A percentile compares a stretch with the other conserved stretches of the same genome.
phyloP scores from a whole-genome alignment of 176 grass and related monocot species.

The Pontederia crassipes region DNA sequence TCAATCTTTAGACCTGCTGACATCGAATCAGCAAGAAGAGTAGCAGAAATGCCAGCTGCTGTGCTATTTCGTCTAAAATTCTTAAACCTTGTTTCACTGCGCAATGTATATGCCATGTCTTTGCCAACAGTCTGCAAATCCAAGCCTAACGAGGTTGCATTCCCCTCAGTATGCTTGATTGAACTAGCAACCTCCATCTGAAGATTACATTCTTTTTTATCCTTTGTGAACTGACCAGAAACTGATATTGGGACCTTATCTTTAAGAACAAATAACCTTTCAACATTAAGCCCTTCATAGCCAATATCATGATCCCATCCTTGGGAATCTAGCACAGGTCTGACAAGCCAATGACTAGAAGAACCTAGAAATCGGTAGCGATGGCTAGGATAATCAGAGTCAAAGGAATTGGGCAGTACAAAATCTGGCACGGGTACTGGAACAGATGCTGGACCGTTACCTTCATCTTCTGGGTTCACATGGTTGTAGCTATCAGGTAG shows the following conservation, averaged over 20 bases:
- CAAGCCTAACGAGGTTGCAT: slow-evolving; percentile 48
- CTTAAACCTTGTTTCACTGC: slow-evolving; percentile 67
- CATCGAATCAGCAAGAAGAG: slow-evolving; percentile 61
- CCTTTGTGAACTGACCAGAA: slow-evolving; percentile 87
- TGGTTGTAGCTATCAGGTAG: slow-evolving; percentile 25
- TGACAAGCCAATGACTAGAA: slow-evolving; percentile 78
- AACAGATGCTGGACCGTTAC: slow-evolving; percentile 53
- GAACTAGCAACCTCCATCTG: slow-evolving; percentile 90
- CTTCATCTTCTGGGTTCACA: slow-evolving; percentile 46
- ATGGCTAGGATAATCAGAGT: slow-evolving; percentile 77
- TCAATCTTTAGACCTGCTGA: slow-evolving; percentile 90
- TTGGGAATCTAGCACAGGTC: slow-evolving; percentile 86
- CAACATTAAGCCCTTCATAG: slow-evolving; percentile 83
- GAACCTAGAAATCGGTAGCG: slow-evolving; percentile 85
- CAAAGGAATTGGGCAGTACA: slow-evolving; percentile 73
- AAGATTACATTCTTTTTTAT: slow-evolving; percentile 83
- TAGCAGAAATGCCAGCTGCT: slow-evolving; percentile 63
- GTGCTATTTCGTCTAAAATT: slow-evolving; percentile 76
- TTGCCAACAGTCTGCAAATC: slow-evolving; percentile 84
- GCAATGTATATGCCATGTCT: slow-evolving; percentile 78
- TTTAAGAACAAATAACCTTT: slow-evolving; percentile 76
- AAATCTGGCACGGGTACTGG: slow-evolving; percentile 84
- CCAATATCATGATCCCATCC: slow-evolving; percentile 98
- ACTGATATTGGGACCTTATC: slow-evolving; percentile 67
- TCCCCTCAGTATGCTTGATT: slow-evolving; percentile 64